A percentile compares a stretch with the other conserved stretches of the same genome.
Conservation (phyloP, 257 asterid genomes). For the Capsicum baccatum region DNA sequence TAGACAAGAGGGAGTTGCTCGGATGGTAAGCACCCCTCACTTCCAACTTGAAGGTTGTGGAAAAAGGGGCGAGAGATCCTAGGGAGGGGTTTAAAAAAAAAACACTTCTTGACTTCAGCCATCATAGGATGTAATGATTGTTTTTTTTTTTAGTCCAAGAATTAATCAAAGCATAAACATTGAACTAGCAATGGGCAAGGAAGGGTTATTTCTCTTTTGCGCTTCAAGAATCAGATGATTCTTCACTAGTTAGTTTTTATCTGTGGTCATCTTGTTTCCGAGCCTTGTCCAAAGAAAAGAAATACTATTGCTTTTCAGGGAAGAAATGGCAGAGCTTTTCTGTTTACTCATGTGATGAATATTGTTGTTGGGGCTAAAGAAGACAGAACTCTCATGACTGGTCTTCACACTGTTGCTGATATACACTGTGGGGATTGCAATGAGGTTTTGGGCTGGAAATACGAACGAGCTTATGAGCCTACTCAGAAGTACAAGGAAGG, state of each 20-base stretch:
- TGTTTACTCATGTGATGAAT: conserved; percentile 54
- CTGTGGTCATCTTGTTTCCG: background rate
- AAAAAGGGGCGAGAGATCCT: too few relatives aligned
- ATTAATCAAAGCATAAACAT: background rate
- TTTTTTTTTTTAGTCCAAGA: background rate
- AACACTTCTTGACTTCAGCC: background rate
- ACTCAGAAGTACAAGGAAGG: conserved; percentile 58
- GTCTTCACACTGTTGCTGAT: conserved; percentile 53
- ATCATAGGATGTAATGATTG: background rate
- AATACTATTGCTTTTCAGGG: conserved; percentile 39
- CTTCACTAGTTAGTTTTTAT: background rate
- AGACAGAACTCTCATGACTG: conserved; percentile 49
- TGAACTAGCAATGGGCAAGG: background rate
- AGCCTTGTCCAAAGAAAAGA: conserved; percentile 19
- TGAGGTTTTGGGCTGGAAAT: conserved; percentile 53
- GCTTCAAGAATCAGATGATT: background rate
- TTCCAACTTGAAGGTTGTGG: too few relatives aligned
- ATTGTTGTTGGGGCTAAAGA: conserved; percentile 44
- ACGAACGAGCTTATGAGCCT: conserved; percentile 48
- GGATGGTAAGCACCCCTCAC: too few relatives aligned
- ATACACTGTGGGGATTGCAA: conserved; percentile 48
- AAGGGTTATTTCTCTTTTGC: background rate
- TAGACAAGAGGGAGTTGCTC: too few relatives aligned
- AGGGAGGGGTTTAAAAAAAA: too few relatives aligned
- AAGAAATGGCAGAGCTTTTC: conserved; percentile 49